Percentiles rank a stretch among this genome's conserved stretches.
Evolutionary conservation across 176 grass and related monocot genomes (phyloP).

Genomic region (Oryza meyeriana): DNA sequence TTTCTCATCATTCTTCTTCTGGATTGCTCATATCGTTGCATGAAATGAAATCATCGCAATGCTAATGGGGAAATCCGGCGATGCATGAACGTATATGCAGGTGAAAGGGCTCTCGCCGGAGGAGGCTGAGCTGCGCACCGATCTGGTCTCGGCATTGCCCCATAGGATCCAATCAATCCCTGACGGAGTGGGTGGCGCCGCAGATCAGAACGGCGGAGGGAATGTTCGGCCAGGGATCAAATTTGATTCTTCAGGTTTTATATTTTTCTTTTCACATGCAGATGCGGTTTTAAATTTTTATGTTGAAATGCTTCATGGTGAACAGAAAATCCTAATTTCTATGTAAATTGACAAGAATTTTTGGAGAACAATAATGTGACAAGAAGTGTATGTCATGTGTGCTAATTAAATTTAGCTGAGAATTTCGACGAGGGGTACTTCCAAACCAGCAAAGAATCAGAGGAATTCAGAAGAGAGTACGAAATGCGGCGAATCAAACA

Average conservation of each 20-base stretch:
- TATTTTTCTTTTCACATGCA: neutral
- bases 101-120: slow-evolving; percentile 71
- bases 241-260: slow-evolving; percentile 66
- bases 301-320: neutral
- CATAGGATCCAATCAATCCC: slow-evolving; percentile 73
- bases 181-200: slow-evolving; percentile 27
- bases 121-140: slow-evolving; percentile 46
- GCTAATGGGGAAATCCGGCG: neutral
- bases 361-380: neutral
- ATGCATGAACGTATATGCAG: slow-evolving; percentile 22
- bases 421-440: slow-evolving; percentile 63
- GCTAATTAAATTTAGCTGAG: neutral
- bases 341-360: neutral
- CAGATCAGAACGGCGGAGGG: slow-evolving; percentile 40
- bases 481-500: slow-evolving; percentile 85
- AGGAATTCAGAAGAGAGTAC: slow-evolving; percentile 68
- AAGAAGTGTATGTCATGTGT: neutral
- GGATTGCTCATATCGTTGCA: neutral
- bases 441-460: slow-evolving; percentile 66
- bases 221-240: slow-evolving; percentile 53
- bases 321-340: neutral
- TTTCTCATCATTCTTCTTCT: neutral
- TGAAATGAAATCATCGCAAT: neutral
- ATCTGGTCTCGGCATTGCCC: slow-evolving; percentile 64
- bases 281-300: neutral